Conservation (phyloP, 768 basidiomycete genomes). For the Candolleomyces aberdarensis region DNA sequence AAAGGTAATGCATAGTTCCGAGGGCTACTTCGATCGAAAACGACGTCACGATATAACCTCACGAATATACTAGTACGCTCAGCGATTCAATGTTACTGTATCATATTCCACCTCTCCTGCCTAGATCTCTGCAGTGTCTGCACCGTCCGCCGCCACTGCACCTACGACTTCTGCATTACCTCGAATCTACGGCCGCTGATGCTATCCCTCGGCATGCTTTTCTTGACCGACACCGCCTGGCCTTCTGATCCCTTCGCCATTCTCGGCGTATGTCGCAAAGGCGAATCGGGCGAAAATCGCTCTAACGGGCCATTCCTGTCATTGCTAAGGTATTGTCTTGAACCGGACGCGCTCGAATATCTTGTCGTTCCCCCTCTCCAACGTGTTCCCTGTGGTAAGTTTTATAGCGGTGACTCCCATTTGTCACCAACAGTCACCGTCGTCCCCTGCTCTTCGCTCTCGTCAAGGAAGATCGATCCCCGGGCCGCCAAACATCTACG, state of each 20-base stretch:
- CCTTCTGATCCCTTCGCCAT: constrained; percentile 27
- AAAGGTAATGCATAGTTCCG: too few relatives aligned
- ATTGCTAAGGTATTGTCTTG: constrained; percentile 33
- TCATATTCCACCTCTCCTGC: too few relatives aligned
- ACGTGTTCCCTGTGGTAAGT: constrained; percentile 15
- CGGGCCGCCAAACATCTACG: constrained; percentile 23
- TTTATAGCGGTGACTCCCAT: constrained; percentile 21
- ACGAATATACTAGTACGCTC: too few relatives aligned
- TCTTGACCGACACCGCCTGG: constrained; percentile 18
- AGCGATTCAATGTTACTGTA: too few relatives aligned
- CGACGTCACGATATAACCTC: too few relatives aligned
- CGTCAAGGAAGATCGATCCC: constrained; percentile 25
- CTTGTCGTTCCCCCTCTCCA: constrained; percentile 29
- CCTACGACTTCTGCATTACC: too few relatives aligned
- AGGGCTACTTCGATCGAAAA: too few relatives aligned
- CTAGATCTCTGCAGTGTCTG: too few relatives aligned
- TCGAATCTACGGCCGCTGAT: background rate
- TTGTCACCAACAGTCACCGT: constrained; percentile 26
- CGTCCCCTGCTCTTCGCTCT: constrained; percentile 30
- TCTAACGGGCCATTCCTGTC: constrained; percentile 39
- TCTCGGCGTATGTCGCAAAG: constrained; percentile 24
- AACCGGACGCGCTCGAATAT: constrained; percentile 23
- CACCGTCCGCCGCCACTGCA: too few relatives aligned
- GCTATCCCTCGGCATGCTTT: constrained; percentile 11
- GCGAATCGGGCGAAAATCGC: constrained; percentile 20